Evolutionary conservation across 768 basidiomycete species (phyloP), one percentile per base, ranked within the genome.

Genomic region (Pleurotus ostreatus): DNA sequence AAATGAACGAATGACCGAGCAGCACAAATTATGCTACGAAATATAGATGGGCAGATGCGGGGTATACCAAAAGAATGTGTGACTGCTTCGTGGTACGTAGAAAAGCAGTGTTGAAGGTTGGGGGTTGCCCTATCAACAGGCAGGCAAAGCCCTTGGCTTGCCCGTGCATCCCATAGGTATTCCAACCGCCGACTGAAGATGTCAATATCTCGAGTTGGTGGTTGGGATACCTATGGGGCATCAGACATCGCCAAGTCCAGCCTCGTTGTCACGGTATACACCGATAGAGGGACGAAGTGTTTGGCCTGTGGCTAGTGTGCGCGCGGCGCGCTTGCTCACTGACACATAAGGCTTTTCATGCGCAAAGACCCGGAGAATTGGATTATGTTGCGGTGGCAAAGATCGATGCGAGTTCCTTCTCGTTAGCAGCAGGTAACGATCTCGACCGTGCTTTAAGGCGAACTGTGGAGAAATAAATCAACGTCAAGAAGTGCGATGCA

Each of bases 391-490:
- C 57, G 4, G 43, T 43, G 16, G 55, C 25, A 38, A 96, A 75
- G 56, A 96, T 79, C 46, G 76, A 68, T 2, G 86, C 90, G 60
- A 98, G 77, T 60, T 95, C 95, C 65, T 83, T 88, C 72, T 97
- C 92, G 67, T 84, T 85, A 7, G 89, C 90, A 37, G 91, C 92
- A 49, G 88, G 81, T 34, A 98, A 77, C 59, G 94, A 89, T 62
- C 92, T 80, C 11, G 92, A 86, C 15, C 92, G 85, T 13, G 95
- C 92, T 68, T 95, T 96, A 59, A 98, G 75, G 13, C 95, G 90
- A 61, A 98, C 91, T 93, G 41, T 39, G 55, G 46, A 26, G 57
- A 44, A 54, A 55, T 20, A 59, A 61, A 44, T 58, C 15, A 62
- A 58, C 59, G 38, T 62, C 26, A 48, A 62, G 7, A 57, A 26